phyloP scores from a whole-genome alignment of 345 rosid genomes.

The Murraya paniculata region DNA sequence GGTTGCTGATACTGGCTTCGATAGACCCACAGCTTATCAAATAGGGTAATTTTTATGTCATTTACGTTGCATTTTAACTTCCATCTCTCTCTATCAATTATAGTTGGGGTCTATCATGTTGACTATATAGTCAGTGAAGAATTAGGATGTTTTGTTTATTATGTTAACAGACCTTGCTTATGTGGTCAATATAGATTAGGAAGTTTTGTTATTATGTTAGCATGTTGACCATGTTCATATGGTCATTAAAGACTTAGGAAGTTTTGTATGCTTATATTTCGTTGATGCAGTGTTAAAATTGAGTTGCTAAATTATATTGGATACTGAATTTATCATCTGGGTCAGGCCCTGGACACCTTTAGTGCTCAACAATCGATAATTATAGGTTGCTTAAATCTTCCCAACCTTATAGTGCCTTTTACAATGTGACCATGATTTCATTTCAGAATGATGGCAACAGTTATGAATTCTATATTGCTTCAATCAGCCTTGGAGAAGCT shows the following conservation, averaged over 20 bases:
- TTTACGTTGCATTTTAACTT: not conserved
- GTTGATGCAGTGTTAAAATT: not conserved
- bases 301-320: not conserved
- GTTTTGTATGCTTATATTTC: not conserved
- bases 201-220: not conserved
- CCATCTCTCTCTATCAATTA: not conserved
- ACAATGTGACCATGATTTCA: conserved; percentile 8
- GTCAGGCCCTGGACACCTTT: not conserved
- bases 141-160: no score
- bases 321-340: not conserved
- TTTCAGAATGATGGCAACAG: conserved; percentile 50
- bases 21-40: conserved; percentile 46
- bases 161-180: not conserved
- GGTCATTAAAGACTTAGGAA: not conserved
- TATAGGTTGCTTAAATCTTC: not conserved
- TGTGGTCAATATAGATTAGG: not conserved
- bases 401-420: not conserved
- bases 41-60: conserved; percentile 31
- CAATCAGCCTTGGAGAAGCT: conserved; percentile 52
- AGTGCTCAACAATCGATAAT: not conserved
- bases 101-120: not conserved
- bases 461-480: conserved; percentile 51
- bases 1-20: conserved; percentile 46
- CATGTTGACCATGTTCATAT: not conserved
- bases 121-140: not conserved